A percentile compares a stretch with the other conserved stretches of the same genome.
These are phyloP conservation scores for Mycena amicta DNA, from an alignment of 768 basidiomycete species.

Conservation along the genomic window DNA sequence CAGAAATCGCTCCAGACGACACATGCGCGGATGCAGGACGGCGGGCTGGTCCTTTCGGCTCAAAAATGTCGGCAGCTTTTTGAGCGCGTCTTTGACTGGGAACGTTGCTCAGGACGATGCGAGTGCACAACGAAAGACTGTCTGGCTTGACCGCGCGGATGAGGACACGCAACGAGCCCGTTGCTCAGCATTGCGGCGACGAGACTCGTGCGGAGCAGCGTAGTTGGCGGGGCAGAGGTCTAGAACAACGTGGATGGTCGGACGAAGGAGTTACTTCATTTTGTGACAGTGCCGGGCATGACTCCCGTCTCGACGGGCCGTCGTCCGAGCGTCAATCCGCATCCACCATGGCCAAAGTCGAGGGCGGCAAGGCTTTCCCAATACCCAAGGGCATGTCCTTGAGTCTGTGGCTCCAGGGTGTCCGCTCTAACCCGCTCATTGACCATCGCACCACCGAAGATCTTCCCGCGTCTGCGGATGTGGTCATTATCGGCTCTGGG, in stretches of 20 bases:
- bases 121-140: conserved; percentile 64
- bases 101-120: conserved; percentile 7
- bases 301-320: too few species aligned
- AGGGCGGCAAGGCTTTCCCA: conserved; percentile 22
- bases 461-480: conserved; percentile 20
- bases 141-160: conserved; percentile 74
- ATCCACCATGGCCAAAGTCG: too few species aligned
- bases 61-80: conserved; percentile 54
- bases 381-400: conserved; percentile 20
- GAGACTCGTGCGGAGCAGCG: conserved; percentile 62
- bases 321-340: too few species aligned
- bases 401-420: conserved; percentile 25
- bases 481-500: conserved; percentile 56
- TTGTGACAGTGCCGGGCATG: too few species aligned
- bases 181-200: conserved; percentile 77
- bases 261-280: too few species aligned
- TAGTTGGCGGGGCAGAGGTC: conserved; percentile 60
- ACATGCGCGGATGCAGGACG: background rate
- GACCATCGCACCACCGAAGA: conserved; percentile 23
- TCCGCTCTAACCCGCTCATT: conserved; percentile 22
- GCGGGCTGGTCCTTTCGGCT: conserved; percentile 14
- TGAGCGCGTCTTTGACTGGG: conserved; percentile 57
- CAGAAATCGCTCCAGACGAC: too few species aligned
- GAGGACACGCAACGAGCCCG: conserved; percentile 64
- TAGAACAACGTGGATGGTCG: conserved; percentile 46